Evolutionary conservation across 2,329 filamentous ascomycete genomes (phyloP), one percentile per base, ranked within the genome.

Genomic region (Beauveria caledonica): DNA sequence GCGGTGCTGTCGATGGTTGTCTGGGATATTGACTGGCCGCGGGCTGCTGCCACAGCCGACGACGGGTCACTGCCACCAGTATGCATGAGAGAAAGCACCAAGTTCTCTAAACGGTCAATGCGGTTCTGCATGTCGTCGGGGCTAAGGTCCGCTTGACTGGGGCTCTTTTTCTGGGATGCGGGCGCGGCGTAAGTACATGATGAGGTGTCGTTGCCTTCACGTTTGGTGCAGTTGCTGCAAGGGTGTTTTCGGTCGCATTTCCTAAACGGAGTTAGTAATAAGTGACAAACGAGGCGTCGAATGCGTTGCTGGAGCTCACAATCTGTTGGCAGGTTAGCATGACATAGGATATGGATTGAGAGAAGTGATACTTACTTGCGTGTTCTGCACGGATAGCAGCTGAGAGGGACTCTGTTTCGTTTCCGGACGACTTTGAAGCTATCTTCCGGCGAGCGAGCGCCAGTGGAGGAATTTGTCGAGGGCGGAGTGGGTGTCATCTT

Each of bases 81-180:
- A 70, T 93, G 93, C 93, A 97, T 97, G 70, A 97, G 75, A 29
- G 91, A 95, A 65, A 97, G 76, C 63, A 97, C 93, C 72, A 97
- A 78, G 67, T 90, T 89, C 80, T 97, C 93, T 66, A 97, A 81
- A 68, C 93, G 86, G 78, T 97, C 92, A 76, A 97, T 97, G 72
- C 94, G 89, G 71, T 95, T 96, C 77, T 97, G 93, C 93, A 97
- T 97, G 74, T 97, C 93, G 80, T 96, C 92, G 54, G 93, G 91
- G 67, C 74, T 85, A 59, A 80, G 76, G 67, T 80, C 74, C 62
- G 72, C 81, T 80, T 75, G 84, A 76, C 76, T 82, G 73, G 87
- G 83, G 69, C 78, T 86, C 80, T 90, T 95, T 75, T 90, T 94
- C 67, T 90, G 84, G 57, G 77, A 78, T 36, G 79, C 74, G 42